Evolutionary conservation across 192 early-diverging fungal genomes (phyloP), one percentile per base, ranked within the genome.

Genomic region (Coemansia sp.): DNA sequence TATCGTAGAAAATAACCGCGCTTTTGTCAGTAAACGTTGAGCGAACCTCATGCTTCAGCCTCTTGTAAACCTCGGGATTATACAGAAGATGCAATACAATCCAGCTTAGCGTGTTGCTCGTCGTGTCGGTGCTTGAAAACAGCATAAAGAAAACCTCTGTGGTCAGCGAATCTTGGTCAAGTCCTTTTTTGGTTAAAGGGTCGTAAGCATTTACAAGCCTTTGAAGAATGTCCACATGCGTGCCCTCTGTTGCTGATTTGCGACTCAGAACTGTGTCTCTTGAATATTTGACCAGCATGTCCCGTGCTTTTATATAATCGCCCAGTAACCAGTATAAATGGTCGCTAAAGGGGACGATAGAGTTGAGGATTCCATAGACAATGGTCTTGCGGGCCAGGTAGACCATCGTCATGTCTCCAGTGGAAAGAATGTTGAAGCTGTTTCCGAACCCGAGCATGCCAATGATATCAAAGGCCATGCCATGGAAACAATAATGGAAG

Each of bases 71-170:
- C 0, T 59, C 20, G 0, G 83, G 83, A 34, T 72, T 40, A 23
- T 71, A 26, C 43, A 84, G 58, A 29, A 84, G 35, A 23, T 64
- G 61, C 56, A 73, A 71, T 0, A 75, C 13, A 7, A 69, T 65
- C 68, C 66, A 84, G 9, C 63, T 37, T 16, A 81, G 43, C 29
- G 79, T 77, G 53, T 69, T 77, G 72, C 75, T 79, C 29, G 70
- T 68, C 0, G 83, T 84, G 18, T 82, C 83, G 12, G 78, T 77
- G 26, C 83, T 79, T 0, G 72, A 75, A 0, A 72, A 43, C n/a
- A 84, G 60, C n/a, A 77, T 37, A n/a, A 80, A 46, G 1, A 59
- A 16, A 0, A 70, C 59, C 33, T 84, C 79, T 3, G 68, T 30
- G 0, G 52, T 52, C 58, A 81, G 26, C 3, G 51, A 21, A 1